phyloP scores from a whole-genome alignment of 306 rosid species.

The Coriaria nepalensis region DNA sequence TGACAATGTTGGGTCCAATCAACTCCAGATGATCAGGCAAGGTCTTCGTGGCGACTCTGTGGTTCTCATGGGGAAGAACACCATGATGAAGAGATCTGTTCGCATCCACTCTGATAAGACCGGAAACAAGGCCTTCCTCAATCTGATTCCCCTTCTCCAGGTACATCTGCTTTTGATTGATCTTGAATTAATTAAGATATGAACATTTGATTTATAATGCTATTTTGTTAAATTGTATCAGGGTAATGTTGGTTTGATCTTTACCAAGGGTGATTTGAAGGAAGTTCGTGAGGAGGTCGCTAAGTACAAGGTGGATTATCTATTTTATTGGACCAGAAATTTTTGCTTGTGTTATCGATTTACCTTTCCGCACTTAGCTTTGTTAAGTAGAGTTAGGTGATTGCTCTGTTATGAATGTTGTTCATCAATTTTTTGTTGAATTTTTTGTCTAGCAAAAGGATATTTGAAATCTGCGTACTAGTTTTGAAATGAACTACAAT shows the following conservation, averaged over 20 bases:
- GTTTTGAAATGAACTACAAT: no score
- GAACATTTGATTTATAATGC: background rate
- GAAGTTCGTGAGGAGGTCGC: slow-evolving; percentile 92
- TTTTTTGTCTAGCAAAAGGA: no score
- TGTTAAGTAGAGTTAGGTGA: no score
- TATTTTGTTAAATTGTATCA: background rate
- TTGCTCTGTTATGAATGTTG: no score
- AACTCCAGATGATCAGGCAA: slow-evolving; percentile 63
- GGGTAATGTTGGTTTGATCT: slow-evolving; percentile 88
- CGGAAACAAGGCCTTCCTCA: slow-evolving; percentile 49
- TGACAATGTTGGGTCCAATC: slow-evolving; percentile 81
- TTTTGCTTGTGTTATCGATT: no score
- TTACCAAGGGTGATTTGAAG: slow-evolving; percentile 89
- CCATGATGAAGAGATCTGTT: slow-evolving; percentile 89
- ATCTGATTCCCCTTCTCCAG: slow-evolving; percentile 69
- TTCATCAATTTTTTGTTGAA: no score
- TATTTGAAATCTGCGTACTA: no score
- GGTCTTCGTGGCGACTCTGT: slow-evolving; percentile 81
- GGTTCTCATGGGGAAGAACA: slow-evolving; percentile 92
- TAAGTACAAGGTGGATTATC: slow-evolving; percentile 59
- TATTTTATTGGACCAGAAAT: no score
- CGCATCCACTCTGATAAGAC: slow-evolving; percentile 62
- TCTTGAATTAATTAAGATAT: background rate
- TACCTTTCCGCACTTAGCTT: no score
- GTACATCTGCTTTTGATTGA: slow-evolving; percentile 7